Conservation (phyloP, 139 green algal species). For the Zygnema circumcarinatum region DNA sequence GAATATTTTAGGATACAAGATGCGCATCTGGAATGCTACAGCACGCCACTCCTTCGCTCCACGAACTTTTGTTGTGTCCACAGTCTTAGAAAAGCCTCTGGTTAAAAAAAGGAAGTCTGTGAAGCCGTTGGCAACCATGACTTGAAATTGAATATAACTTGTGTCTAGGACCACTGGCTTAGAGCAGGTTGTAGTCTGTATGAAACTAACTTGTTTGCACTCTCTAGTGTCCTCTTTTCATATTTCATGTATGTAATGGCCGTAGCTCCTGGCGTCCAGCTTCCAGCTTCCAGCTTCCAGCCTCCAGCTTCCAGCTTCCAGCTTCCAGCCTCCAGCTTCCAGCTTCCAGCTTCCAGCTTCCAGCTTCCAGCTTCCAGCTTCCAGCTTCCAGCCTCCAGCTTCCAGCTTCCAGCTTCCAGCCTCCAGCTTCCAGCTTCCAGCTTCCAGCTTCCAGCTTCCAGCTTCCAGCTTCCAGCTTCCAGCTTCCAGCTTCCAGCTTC, state of each 20-base stretch:
- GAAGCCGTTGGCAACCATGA: background rate
- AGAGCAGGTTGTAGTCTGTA: background rate
- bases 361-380: too few species aligned
- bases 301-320: background rate
- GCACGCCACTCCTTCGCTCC: background rate
- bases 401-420: too few species aligned
- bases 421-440: too few species aligned
- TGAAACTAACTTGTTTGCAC: background rate
- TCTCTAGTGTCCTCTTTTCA: background rate
- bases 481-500: too few species aligned
- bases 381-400: too few species aligned
- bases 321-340: background rate
- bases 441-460: too few species aligned
- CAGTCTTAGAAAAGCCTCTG: background rate
- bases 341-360: too few species aligned
- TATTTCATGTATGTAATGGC: background rate
- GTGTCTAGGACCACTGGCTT: too few species aligned
- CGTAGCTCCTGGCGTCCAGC: background rate
- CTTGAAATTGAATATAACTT: too few species aligned
- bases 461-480: too few species aligned
- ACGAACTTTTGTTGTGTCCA: background rate
- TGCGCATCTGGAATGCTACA: background rate
- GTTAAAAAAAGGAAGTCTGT: background rate
- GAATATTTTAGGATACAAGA: background rate
- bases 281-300: background rate